Conservation (phyloP, 1,139 yeast genomes). For the Taphrina wiesneri region DNA sequence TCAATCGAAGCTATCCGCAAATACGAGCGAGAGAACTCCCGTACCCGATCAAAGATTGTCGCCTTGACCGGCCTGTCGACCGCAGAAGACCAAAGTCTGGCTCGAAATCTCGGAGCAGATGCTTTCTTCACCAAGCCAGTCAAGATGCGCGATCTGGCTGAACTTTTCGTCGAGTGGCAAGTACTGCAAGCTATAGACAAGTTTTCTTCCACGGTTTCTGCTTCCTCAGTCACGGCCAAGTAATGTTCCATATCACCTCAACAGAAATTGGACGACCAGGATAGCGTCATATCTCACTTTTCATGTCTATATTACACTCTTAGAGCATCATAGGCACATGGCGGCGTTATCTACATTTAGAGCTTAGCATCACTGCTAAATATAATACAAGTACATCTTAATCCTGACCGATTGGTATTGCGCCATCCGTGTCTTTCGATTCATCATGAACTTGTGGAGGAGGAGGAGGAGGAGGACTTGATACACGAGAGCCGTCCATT, state of each 20-base stretch:
- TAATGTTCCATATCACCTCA: too few relatives aligned
- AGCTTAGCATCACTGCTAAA: background rate
- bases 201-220: background rate
- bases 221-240: background rate
- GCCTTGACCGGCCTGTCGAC: conserved; percentile 90
- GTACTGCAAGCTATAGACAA: background rate
- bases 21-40: conserved; percentile 77
- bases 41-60: conserved; percentile 79
- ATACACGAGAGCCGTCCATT: too few relatives aligned
- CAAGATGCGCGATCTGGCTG: conserved; percentile 46
- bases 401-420: too few relatives aligned
- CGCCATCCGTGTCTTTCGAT: too few relatives aligned
- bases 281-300: too few relatives aligned
- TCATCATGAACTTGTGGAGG: background rate
- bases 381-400: too few relatives aligned
- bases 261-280: too few relatives aligned
- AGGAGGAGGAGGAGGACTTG: background rate
- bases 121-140: conserved; percentile 84
- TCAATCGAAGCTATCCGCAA: conserved; percentile 82
- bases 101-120: conserved; percentile 87
- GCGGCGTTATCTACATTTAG: background rate
- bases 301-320: background rate
- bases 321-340: background rate
- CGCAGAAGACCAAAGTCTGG: conserved; percentile 85
- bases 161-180: conserved; percentile 9